Percentiles rank a stretch among this genome's conserved stretches.
phyloP scores from a whole-genome alignment of 345 rosid genomes.

The Triadica sebifera region DNA sequence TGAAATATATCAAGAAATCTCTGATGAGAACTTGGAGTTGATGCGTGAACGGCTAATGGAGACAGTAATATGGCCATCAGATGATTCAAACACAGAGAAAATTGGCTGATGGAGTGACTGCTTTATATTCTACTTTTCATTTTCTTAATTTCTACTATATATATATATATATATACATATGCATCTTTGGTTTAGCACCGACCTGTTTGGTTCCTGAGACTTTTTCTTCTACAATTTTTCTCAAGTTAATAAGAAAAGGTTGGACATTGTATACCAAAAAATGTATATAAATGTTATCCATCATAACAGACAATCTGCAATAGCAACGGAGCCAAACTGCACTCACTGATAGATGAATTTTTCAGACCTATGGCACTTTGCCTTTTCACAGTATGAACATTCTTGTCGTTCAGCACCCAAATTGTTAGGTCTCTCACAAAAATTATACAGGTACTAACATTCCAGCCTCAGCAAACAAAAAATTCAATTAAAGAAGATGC shows the following conservation, averaged over 20 bases:
- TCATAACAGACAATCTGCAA: neutral
- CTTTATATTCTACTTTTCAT: neutral
- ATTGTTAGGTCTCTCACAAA: neutral
- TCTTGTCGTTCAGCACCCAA: too few species aligned
- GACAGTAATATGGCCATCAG: slow-evolving; percentile 93
- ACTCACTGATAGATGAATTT: neutral
- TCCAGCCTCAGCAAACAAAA: neutral
- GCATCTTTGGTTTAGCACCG: slow-evolving; percentile 9
- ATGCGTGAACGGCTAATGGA: slow-evolving; percentile 90
- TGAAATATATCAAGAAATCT: slow-evolving; percentile 74
- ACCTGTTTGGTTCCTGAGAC: neutral
- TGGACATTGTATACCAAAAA: slow-evolving; percentile 4
- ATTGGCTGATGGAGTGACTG: slow-evolving; percentile 43
- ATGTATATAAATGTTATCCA: neutral
- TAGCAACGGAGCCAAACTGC: too few species aligned
- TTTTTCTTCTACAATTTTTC: slow-evolving; percentile 1
- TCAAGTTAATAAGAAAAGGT: neutral
- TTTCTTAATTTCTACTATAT: neutral
- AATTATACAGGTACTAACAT: neutral
- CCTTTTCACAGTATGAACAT: neutral
- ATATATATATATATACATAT: neutral
- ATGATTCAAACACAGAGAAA: slow-evolving; percentile 76
- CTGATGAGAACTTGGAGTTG: slow-evolving; percentile 86
- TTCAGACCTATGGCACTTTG: neutral
- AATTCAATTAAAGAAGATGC: neutral